These are phyloP conservation scores for Trapa incisa DNA, from an alignment of 345 rosid species.

Conservation along the genomic window DNA sequence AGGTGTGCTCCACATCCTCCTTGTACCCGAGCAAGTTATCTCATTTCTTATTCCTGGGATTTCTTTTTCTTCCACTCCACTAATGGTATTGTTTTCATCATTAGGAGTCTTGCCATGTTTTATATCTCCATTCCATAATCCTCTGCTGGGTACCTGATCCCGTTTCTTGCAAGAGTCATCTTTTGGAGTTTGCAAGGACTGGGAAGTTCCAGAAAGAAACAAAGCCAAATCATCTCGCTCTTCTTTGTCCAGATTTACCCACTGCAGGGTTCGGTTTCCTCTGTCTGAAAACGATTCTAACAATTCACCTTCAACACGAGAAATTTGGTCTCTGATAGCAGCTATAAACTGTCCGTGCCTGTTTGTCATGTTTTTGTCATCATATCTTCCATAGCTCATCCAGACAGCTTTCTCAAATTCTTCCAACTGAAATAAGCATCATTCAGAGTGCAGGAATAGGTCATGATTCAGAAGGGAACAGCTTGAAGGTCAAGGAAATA, in stretches of 20 bases:
- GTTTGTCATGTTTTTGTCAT: conserved; percentile 36
- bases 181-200: conserved; percentile 14
- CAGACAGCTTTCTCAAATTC: conserved; percentile 73
- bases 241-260: conserved; percentile 63
- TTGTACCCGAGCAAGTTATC: conserved; percentile 18
- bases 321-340: conserved; percentile 61
- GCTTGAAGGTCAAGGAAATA: not conserved
- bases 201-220: conserved; percentile 55
- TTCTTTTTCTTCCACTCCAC: conserved; percentile 28
- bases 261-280: conserved; percentile 56
- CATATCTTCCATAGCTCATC: conserved; percentile 43
- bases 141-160: conserved; percentile 21
- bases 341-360: conserved; percentile 63
- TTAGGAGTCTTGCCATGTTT: conserved; percentile 17
- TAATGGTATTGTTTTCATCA: conserved; percentile 21
- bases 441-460: conserved; percentile 6
- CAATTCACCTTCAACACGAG: conserved; percentile 43
- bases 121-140: conserved; percentile 12
- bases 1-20: conserved; percentile 61
- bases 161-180: conserved; percentile 20
- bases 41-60: conserved; percentile 25
- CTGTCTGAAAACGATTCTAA: conserved; percentile 36
- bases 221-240: conserved; percentile 74
- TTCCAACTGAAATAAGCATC: conserved; percentile 45
- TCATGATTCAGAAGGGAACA: not conserved